Evolutionary conservation across 169 alveolate genomes (phyloP).

Genomic region (Plasmodium inui): DNA sequence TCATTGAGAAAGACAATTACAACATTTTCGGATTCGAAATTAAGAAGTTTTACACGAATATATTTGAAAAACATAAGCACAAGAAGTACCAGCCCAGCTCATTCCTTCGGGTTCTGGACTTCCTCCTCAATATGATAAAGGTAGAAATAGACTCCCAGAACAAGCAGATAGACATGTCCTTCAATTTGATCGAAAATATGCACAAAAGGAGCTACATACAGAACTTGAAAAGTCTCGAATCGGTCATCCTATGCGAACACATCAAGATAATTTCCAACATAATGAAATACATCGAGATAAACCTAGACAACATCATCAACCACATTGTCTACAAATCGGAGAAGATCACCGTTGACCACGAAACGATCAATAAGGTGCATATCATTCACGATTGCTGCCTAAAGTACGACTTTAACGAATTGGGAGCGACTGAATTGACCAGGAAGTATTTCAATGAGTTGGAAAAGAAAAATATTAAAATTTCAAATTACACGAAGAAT

Average conservation of each 20-base stretch:
- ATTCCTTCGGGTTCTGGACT: conserved; percentile 19
- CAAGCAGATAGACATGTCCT: not conserved
- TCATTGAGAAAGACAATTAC: conserved; percentile 29
- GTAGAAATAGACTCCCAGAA: conserved; percentile 5
- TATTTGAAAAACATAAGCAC: not conserved
- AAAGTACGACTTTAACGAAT: conserved; percentile 51
- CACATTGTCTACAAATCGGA: conserved; percentile 21
- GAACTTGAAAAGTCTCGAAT: conserved; percentile 25
- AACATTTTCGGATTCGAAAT: conserved; percentile 14
- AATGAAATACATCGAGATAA: conserved; percentile 52
- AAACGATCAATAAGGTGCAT: conserved; percentile 20
- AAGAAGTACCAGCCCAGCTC: conserved; percentile 1
- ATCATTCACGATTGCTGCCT: conserved; percentile 50
- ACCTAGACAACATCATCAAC: conserved; percentile 41
- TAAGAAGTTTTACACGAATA: not conserved
- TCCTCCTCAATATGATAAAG: conserved; percentile 18
- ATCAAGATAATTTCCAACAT: conserved; percentile 14
- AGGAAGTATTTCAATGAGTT: conserved; percentile 39
- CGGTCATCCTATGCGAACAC: conserved; percentile 45
- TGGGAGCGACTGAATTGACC: conserved; percentile 68
- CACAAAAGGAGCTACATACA: conserved; percentile 3
- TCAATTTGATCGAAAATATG: not conserved
- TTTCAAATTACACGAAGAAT: conserved; percentile 8
- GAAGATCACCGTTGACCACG: not conserved
- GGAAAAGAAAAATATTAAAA: conserved; percentile 46